Conservation (phyloP, 176 grass and related monocot genomes). For the Dactylis glomerata region DNA sequence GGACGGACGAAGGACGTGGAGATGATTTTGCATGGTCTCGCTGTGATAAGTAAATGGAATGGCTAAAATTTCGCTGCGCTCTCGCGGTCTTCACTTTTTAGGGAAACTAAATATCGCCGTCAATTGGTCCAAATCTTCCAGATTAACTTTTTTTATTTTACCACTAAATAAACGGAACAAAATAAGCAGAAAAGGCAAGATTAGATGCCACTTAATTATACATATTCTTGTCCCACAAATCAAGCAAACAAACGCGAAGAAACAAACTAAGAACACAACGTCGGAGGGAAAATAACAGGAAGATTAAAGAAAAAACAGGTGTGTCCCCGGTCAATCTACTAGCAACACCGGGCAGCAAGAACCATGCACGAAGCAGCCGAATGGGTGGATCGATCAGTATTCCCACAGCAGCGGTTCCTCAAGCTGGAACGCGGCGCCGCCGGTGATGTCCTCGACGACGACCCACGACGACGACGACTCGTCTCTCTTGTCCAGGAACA, state of each 20-base stretch:
- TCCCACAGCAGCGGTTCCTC: conserved; percentile 84
- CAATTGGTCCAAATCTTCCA: conserved; percentile 20
- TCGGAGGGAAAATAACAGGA: neutral
- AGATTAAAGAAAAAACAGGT: neutral
- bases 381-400: conserved; percentile 30
- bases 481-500: conserved; percentile 78
- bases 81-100: neutral
- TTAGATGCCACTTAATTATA: conserved; percentile 52
- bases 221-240: conserved; percentile 54
- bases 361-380: neutral
- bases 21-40: neutral
- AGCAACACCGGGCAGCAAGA: neutral
- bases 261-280: neutral
- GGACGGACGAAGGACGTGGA: no score
- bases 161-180: conserved; percentile 18
- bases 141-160: conserved; percentile 40
- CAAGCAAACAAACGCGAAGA: conserved; percentile 33
- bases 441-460: conserved; percentile 38
- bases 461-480: conserved; percentile 43
- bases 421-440: conserved; percentile 48
- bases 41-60: neutral
- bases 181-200: neutral
- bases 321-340: conserved; percentile 13
- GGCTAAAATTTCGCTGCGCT: conserved; percentile 2
- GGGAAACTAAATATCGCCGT: neutral